A percentile compares a stretch with the other conserved stretches of the same genome.
Evolutionary conservation across 768 basidiomycete species (phyloP).

Genomic region (Boletus insuetus): DNA sequence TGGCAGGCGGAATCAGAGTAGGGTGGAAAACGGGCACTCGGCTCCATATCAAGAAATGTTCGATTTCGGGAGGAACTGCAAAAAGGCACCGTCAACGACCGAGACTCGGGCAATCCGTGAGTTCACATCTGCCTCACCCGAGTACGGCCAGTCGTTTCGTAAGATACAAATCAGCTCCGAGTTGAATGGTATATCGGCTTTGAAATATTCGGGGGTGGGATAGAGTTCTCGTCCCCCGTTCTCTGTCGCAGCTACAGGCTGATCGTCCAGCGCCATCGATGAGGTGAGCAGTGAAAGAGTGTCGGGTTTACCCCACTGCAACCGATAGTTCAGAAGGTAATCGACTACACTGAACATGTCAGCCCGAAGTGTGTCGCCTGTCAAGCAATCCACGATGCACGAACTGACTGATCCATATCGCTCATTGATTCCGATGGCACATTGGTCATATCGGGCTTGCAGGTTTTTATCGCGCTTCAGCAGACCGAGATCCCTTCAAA

Average conservation of each 20-base stretch:
- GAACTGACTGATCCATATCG: slow-evolving; percentile 67
- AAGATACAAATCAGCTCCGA: slow-evolving; percentile 64
- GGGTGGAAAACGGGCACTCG: slow-evolving; percentile 68
- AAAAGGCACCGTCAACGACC: not conserved
- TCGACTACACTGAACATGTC: slow-evolving; percentile 44
- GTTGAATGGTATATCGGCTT: slow-evolving; percentile 48
- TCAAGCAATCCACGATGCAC: slow-evolving; percentile 15
- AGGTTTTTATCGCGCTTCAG: slow-evolving; percentile 71
- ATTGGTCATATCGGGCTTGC: slow-evolving; percentile 64
- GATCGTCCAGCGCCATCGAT: slow-evolving; percentile 44
- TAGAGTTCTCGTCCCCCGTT: not conserved
- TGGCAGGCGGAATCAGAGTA: slow-evolving; percentile 46
- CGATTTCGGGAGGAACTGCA: slow-evolving; percentile 65
- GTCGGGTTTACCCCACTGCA: slow-evolving; percentile 77
- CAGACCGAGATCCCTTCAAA: slow-evolving; percentile 71
- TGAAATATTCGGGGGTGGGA: slow-evolving; percentile 56
- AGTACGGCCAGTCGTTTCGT: slow-evolving; percentile 89
- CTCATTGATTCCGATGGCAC: slow-evolving; percentile 51
- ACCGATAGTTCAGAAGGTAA: slow-evolving; percentile 63
- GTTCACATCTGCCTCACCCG: slow-evolving; percentile 42
- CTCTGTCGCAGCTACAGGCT: slow-evolving; percentile 20
- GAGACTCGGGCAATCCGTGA: not conserved
- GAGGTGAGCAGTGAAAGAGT: slow-evolving; percentile 51
- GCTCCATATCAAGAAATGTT: slow-evolving; percentile 79
- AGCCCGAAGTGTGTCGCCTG: not conserved